Base-by-base conservation (phyloP, 2,329 filamentous ascomycete species). In the Alternaria sp. region DNA sequence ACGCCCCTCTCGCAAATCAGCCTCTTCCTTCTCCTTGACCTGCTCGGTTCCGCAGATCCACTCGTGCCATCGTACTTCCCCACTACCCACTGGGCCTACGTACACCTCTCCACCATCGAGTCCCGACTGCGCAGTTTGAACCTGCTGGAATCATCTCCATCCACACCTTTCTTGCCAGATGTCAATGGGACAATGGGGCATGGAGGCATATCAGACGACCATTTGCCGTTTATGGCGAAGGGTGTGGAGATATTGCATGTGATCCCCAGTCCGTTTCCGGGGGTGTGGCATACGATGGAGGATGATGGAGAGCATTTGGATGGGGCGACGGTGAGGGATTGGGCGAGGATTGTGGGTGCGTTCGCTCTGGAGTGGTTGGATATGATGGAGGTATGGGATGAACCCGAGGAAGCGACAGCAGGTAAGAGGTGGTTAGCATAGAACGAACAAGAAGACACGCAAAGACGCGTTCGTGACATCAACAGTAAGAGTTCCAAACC, bases 311-410 rank as follows among this genome's bases (percentile, higher is more conserved):
- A 90, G 69, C 91, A 98, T 80, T 81, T 99, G 59, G 93, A 99
- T 78, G 83, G 90, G 69, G 84, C 88, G 9, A 95, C 92, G 0
- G 88, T 94, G 36, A 87, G 91, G 72, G 96, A 99, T 79, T 99
- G 96, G 96, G 88, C 91, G 17, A 89, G 87, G 77, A 90, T 99
- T 52, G 84, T 95, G 7, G 90, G 91, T 1, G 94, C 89, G 0
- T 99, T 98, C 82, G 87, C 89, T 32, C 90, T 92, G 0, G 95
- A 98, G 81, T 98, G 94, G 93, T 88, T 98, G 87, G 94, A 97
- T 69, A 80, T 98, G 64, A 89, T 90, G 67, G 87, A 77, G 62
- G 75, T 77, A 8, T 78, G 75, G 75, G 67, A 73, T 61, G 75
- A 67, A 61, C 67, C 68, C 0, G 49, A 57, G 23, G 21, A 46